These are phyloP conservation scores for Globisporangium megalacanthum DNA, from an alignment of 352 stramenopile species.

Conservation along the genomic window DNA sequence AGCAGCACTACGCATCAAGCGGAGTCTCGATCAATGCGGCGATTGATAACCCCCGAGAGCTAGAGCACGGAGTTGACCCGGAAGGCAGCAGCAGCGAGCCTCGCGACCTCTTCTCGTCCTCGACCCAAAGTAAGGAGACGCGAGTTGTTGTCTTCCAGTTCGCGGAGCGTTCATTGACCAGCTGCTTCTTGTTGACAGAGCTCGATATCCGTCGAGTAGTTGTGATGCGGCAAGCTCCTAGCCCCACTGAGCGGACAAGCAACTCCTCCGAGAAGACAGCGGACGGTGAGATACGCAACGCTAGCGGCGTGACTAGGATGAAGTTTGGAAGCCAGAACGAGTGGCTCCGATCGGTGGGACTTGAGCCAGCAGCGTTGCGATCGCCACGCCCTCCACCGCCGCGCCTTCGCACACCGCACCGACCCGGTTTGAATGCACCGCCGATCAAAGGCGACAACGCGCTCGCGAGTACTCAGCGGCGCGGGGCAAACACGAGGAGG, in stretches of 20 bases:
- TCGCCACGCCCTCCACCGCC: conserved; percentile 8
- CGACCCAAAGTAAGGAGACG: conserved; percentile 9
- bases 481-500: background rate
- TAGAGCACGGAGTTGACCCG: background rate
- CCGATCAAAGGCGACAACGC: background rate
- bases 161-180: background rate
- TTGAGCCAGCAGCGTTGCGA: background rate
- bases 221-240: conserved; percentile 11
- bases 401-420: conserved; percentile 5
- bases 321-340: conserved; percentile 10
- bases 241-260: background rate
- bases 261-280: background rate
- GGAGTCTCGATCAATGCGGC: background rate
- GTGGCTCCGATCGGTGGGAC: conserved; percentile 11
- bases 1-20: background rate
- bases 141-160: background rate
- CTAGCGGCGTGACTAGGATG: background rate
- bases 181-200: conserved; percentile 6
- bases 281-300: background rate
- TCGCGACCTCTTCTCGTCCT: conserved; percentile 5
- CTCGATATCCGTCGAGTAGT: conserved; percentile 13
- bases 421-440: background rate
- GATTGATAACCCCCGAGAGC: background rate
- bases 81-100: background rate
- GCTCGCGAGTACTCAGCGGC: background rate